phyloP scores from a whole-genome alignment of 805 yeast genomes.

The Candida xyloterini region DNA sequence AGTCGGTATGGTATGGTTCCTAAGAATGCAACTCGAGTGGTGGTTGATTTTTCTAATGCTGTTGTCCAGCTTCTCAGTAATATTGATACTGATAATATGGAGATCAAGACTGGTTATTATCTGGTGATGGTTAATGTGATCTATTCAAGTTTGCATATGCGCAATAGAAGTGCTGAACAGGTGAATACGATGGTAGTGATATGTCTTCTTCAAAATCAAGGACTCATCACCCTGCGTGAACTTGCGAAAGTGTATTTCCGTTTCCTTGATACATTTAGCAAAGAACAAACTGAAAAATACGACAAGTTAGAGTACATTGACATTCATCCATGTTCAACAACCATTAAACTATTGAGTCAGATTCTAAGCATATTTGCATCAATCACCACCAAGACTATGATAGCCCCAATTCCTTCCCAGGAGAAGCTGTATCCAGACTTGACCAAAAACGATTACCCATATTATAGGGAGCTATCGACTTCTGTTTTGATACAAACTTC shows the following conservation, averaged over 20 bases:
- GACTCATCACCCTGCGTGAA: conserved; percentile 37
- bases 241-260: conserved; percentile 22
- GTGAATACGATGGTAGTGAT: conserved; percentile 42
- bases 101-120: conserved; percentile 26
- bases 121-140: conserved; percentile 27
- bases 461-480: conserved; percentile 25
- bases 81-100: conserved; percentile 21
- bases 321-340: conserved; percentile 25
- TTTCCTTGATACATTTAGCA: conserved; percentile 23
- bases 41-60: conserved; percentile 23
- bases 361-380: conserved; percentile 45
- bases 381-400: conserved; percentile 36
- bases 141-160: conserved; percentile 23
- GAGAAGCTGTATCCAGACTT: conserved; percentile 40
- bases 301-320: conserved; percentile 24
- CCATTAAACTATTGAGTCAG: conserved; percentile 23
- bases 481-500: conserved; percentile 39
- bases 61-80: conserved; percentile 17
- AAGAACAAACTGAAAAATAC: conserved; percentile 17
- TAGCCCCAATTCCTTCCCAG: conserved; percentile 34
- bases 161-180: conserved; percentile 25
- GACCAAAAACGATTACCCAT: conserved; percentile 23
- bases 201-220: conserved; percentile 51
- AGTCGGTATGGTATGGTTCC: conserved; percentile 26
- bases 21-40: conserved; percentile 27